Evolutionary conservation across 1,284 basidiomycete genomes (phyloP), one percentile per base, ranked within the genome.

Genomic region (Crucibulum cyathiforme): DNA sequence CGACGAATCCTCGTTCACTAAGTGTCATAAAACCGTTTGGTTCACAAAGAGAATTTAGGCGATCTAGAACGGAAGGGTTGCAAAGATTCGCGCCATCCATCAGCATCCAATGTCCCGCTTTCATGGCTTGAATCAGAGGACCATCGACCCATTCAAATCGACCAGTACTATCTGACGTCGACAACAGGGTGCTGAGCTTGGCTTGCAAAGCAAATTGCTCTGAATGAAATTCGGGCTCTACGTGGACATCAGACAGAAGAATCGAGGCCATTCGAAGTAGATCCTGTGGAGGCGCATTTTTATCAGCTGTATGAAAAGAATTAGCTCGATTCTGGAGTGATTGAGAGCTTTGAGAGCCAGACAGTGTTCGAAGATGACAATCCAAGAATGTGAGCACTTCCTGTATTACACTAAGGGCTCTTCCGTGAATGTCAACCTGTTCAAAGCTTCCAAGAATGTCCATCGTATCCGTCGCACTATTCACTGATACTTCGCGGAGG

Each of bases 401-500:
- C 34, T 80, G 75, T 13, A 84, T 70, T 13, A 84, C 55, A n/a
- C 69, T 66, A 7, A 74, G 58, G 41, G 82, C 63, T 31, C 80
- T 81, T 45, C 78, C 77, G 31, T 71, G 73, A 35, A 73, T 57
- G 70, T 94, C 90, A 38, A 90, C 88, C 77, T 99, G 98, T 77
- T 99, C 98, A 70, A 98, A 99, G 66, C 94, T 92, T 51, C 98
- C 98, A 43, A 99, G 80, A 39, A 99, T 90, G 75, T 99, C 98
- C 71, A 90, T 90, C 1, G 96, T 95, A 72, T 99, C 98, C 15
- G 94, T 95, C 7, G 94, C 91, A 51, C 87, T 90, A 73, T 93
- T 97, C 74, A 98, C 82, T 24, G 88, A 83, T 51, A 98, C 84
- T 72, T 95, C 92, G 48, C 85, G 84, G 0, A 98, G 81, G 15